These are phyloP conservation scores for Leptographium procerum DNA, from an alignment of 2,329 filamentous ascomycete genomes.

Conservation along the genomic window DNA sequence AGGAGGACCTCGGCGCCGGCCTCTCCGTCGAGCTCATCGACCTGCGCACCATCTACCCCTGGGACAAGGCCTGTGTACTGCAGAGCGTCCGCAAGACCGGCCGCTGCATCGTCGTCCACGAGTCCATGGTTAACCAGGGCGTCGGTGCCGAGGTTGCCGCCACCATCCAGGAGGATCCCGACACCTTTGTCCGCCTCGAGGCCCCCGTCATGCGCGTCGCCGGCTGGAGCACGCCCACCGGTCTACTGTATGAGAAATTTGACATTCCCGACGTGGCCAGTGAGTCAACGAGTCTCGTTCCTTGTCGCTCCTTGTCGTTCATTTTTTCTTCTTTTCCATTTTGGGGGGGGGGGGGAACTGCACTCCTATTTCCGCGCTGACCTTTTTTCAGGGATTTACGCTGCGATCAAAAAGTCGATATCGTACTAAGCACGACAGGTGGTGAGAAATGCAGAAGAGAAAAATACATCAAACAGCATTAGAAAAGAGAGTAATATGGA, in stretches of 20 bases:
- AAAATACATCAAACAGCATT: no score
- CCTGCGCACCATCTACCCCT: constrained; percentile 78
- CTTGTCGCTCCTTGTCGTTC: no score
- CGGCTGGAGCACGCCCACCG: constrained; percentile 81
- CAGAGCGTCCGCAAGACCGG: constrained; percentile 81
- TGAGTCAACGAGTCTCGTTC: no score
- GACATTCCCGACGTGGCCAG: constrained; percentile 77
- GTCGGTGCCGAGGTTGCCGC: constrained; percentile 84
- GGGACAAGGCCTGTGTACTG: constrained; percentile 74
- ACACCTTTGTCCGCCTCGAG: constrained; percentile 71
- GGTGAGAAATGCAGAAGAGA: background rate
- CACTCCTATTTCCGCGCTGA: background rate
- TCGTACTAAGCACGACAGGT: constrained; percentile 38
- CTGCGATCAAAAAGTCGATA: constrained; percentile 55
- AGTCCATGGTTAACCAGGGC: constrained; percentile 83
- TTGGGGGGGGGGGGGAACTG: no score
- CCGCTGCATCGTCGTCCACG: constrained; percentile 77
- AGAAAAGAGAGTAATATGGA: background rate
- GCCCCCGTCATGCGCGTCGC: constrained; percentile 76
- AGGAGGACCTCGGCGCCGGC: constrained; percentile 64
- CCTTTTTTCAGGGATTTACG: constrained; percentile 48
- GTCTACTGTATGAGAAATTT: constrained; percentile 68
- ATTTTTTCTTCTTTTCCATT: constrained; percentile 18
- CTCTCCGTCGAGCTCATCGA: constrained; percentile 79
- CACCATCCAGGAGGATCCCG: constrained; percentile 65